phyloP scores from a whole-genome alignment of 805 yeast genomes.

The Barnettozyma sp. region DNA sequence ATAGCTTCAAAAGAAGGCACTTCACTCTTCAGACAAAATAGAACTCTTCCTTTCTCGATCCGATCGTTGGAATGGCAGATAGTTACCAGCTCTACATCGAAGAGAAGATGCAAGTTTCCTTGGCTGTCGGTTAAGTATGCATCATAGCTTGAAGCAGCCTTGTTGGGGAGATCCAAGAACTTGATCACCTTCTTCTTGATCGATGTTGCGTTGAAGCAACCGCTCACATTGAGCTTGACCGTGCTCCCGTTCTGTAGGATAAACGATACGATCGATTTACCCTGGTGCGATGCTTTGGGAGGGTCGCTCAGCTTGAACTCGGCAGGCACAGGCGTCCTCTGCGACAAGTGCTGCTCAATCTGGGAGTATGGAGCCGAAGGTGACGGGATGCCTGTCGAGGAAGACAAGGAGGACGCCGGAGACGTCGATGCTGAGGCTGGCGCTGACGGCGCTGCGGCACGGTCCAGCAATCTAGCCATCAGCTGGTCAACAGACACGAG shows the following conservation, averaged over 20 bases:
- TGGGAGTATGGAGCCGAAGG: no score
- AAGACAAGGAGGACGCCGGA: constrained; percentile 4
- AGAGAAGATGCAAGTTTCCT: constrained; percentile 41
- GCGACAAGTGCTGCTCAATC: no score
- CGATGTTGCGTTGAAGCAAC: constrained; percentile 74
- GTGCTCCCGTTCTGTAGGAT: constrained; percentile 70
- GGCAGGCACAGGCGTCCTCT: no score
- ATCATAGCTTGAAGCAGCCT: constrained; percentile 44
- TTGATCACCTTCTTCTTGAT: constrained; percentile 65
- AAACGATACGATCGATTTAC: constrained; percentile 45
- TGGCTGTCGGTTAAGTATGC: constrained; percentile 48
- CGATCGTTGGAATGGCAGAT: constrained; percentile 73
- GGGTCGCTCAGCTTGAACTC: constrained; percentile 11
- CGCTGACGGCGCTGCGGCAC: neutral
- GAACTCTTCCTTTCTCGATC: constrained; percentile 58
- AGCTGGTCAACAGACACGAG: constrained; percentile 14
- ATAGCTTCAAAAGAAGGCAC: constrained; percentile 58
- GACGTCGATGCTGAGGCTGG: constrained; percentile 8
- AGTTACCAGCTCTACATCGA: constrained; percentile 75
- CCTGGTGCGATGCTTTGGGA: constrained; percentile 6
- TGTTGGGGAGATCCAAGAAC: constrained; percentile 41
- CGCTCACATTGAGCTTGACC: constrained; percentile 61
- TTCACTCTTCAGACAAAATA: constrained; percentile 59
- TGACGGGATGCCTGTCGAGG: no score
- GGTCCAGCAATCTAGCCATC: constrained; percentile 9